Evolutionary conservation across 1,139 yeast genomes (phyloP), one percentile per base, ranked within the genome.

Genomic region (Pichia norvegensis): DNA sequence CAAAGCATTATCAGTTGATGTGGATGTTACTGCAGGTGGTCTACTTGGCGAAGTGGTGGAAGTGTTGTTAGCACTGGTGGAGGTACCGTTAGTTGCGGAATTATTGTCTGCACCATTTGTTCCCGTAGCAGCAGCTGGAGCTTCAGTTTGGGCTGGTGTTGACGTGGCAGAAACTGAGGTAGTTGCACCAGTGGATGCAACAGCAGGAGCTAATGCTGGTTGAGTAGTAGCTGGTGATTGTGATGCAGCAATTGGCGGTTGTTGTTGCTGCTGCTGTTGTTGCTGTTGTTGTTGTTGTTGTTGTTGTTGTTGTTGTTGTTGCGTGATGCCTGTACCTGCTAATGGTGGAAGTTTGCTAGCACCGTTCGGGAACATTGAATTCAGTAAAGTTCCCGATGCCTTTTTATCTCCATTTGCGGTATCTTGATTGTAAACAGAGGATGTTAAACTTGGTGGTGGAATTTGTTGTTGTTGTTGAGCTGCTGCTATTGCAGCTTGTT

Each of bases 1-100:
- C 59, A 55, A 71, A 61, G 54, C 67, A 38, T 56, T 53, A 41
- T 58, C 63, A n/a, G 52, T 43, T 42, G 59, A 63, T n/a, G n/a
- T n/a, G n/a, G n/a, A n/a, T n/a, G n/a, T n/a, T 35, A 36, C 31
- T 20, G 47, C 39, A 11, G 13, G 7, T 27, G 14, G 14, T 27
- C 14, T 27, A 14, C n/a, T n/a, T n/a, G 31, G 31, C 29, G 44
- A 22, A 39, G 52, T 27, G 13, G 14, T 27, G 13, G 31, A 14
- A n/a, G 22, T 16, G 33, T 19, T 2, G 31, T 22, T 20, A 25
- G 37, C 17, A 22, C 14, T 1, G 8, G 33, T 19, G 4, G 14
- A n/a, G 7, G 16, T 17, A 10, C 33, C 25, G 13, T 14, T 19
- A 19, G 31, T 19, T n/a, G 31, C 4, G 17, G 29, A 19, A n/a